Percentiles rank a stretch among this genome's conserved stretches.
These are phyloP conservation scores for Gaeumannomyces sp. DNA, from an alignment of 2,329 filamentous ascomycete genomes.

Conservation along the genomic window DNA sequence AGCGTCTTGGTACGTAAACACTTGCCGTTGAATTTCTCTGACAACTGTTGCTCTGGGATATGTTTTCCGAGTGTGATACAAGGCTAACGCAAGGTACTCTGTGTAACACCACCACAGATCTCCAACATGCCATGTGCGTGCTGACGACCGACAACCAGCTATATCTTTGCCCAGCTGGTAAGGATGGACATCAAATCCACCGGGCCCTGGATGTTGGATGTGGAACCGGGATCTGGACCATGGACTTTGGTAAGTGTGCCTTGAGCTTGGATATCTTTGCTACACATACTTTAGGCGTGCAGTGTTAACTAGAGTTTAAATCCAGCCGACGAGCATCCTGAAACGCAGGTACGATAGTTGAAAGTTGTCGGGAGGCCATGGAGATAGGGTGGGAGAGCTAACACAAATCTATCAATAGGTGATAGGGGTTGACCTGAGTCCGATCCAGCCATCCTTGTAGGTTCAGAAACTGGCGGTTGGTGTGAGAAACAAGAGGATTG, in stretches of 20 bases:
- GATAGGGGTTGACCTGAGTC: slow-evolving; percentile 19
- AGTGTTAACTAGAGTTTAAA: not conserved
- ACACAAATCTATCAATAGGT: slow-evolving; percentile 7
- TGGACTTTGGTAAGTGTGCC: slow-evolving; percentile 8
- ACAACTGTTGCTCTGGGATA: no score
- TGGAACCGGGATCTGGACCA: slow-evolving; percentile 10
- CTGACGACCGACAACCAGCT: slow-evolving; percentile 15
- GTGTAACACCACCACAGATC: slow-evolving; percentile 7
- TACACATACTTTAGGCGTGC: no score
- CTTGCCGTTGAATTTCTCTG: no score
- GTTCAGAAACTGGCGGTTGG: not conserved
- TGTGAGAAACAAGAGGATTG: no score
- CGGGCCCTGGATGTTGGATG: slow-evolving; percentile 7
- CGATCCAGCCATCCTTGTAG: slow-evolving; percentile 16
- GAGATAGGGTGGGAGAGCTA: not conserved
- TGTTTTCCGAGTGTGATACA: no score
- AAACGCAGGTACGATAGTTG: slow-evolving; percentile 4
- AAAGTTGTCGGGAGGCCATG: not conserved
- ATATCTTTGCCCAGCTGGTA: slow-evolving; percentile 3
- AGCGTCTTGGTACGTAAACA: slow-evolving; percentile 3
- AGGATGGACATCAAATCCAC: slow-evolving; percentile 4
- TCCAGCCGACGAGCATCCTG: slow-evolving; percentile 10
- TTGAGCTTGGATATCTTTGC: not conserved
- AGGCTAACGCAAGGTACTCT: not conserved
- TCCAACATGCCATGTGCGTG: slow-evolving; percentile 15